Percentiles rank a stretch among this genome's conserved stretches.
phyloP scores from a whole-genome alignment of 2,329 filamentous ascomycete genomes.

The Paecilomyces sp. region DNA sequence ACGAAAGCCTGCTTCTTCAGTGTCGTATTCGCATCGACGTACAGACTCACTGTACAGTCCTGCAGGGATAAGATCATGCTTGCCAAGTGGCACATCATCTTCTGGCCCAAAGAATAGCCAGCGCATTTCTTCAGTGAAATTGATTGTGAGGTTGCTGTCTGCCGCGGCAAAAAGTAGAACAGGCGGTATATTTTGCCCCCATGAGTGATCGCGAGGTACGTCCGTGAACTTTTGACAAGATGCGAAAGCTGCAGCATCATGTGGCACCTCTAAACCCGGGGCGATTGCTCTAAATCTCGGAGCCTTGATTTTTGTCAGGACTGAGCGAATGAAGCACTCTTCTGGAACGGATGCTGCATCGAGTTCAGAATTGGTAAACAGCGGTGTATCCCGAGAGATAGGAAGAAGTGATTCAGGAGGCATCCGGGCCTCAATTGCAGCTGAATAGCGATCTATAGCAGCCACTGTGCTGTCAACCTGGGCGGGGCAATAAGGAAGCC shows the following conservation, averaged over 20 bases:
- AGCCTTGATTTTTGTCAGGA: constrained; percentile 1
- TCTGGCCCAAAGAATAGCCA: background rate
- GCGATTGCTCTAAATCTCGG: constrained; percentile 3
- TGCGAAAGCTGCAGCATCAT: background rate
- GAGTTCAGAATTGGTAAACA: constrained; percentile 1
- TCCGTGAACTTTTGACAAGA: background rate
- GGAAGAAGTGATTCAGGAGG: background rate
- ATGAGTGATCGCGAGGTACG: background rate
- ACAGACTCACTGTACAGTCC: constrained; percentile 3
- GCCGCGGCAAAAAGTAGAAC: background rate
- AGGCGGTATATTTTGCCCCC: background rate
- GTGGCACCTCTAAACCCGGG: constrained; percentile 3
- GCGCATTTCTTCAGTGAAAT: background rate
- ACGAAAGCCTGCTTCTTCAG: constrained; percentile 3
- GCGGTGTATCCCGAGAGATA: background rate
- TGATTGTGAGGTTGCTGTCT: background rate
- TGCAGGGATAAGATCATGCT: background rate
- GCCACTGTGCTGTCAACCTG: constrained; percentile 2
- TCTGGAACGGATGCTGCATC: constrained; percentile 2
- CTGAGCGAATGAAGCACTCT: constrained; percentile 3
- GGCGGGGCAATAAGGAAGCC: constrained; percentile 2
- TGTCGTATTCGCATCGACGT: background rate
- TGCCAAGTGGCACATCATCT: background rate
- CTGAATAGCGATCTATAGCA: constrained; percentile 1
- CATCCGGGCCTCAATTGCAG: background rate